A percentile compares a stretch with the other conserved stretches of the same genome.
Conservation (phyloP, 495 filamentous ascomycete species). For the Terfezia claveryi region DNA sequence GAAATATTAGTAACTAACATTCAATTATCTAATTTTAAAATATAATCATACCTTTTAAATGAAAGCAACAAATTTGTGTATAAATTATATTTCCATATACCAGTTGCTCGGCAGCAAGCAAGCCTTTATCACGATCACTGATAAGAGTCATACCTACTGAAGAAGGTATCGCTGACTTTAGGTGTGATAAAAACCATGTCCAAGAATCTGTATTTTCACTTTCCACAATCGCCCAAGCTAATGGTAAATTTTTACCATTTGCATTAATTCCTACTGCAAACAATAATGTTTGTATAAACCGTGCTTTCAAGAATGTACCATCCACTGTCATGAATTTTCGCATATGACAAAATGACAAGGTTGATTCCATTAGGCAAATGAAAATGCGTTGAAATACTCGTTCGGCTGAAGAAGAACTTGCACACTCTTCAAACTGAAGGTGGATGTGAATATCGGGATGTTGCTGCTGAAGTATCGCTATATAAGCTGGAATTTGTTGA, state of each 20-base stretch:
- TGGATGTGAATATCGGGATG: too few species aligned
- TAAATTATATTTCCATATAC: too few species aligned
- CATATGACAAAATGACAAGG: too few species aligned
- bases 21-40: not conserved
- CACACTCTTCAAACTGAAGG: too few species aligned
- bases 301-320: not conserved
- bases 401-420: too few species aligned
- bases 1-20: not conserved
- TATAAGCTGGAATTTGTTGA: too few species aligned
- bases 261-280: not conserved
- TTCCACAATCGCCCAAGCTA: conserved; percentile 3
- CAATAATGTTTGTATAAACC: not conserved
- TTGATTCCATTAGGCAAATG: too few species aligned
- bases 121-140: conserved; percentile 1
- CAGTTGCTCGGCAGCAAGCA: not conserved
- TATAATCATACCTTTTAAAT: too few species aligned
- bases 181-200: conserved; percentile 2
- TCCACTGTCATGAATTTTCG: not conserved
- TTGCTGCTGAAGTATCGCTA: too few species aligned
- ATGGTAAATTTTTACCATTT: not conserved
- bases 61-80: too few species aligned
- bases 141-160: not conserved
- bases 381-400: too few species aligned
- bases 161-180: not conserved
- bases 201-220: conserved; percentile 1